Percentiles rank a stretch among this genome's conserved stretches.
These are phyloP conservation scores for Pseudogymnoascus sp. DNA, from an alignment of 2,329 filamentous ascomycete genomes.

Conservation along the genomic window DNA sequence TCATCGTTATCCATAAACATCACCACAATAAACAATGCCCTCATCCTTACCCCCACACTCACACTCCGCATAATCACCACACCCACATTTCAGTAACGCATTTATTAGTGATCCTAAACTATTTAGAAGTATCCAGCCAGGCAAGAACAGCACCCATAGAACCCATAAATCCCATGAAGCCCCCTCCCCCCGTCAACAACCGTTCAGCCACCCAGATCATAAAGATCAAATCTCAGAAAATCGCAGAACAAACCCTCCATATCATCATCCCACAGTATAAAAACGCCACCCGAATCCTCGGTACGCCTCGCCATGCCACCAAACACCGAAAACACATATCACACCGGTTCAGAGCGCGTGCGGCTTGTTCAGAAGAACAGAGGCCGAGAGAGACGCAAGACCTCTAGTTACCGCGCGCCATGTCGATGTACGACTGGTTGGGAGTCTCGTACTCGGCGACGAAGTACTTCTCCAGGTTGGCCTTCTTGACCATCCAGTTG, in stretches of 20 bases:
- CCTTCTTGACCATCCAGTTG: conserved; percentile 69
- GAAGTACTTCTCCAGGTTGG: conserved; percentile 62
- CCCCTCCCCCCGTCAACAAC: not conserved
- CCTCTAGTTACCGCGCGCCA: conserved; percentile 35
- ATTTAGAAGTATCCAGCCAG: not conserved
- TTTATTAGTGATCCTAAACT: not conserved
- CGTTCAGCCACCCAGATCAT: not conserved
- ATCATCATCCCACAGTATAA: not conserved
- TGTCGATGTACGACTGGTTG: conserved; percentile 61
- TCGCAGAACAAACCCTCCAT: not conserved
- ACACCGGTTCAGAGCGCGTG: not conserved
- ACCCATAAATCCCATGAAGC: not conserved
- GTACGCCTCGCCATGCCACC: not conserved
- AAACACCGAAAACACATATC: not conserved
- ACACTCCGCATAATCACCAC: too few relatives aligned
- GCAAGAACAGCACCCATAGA: not conserved
- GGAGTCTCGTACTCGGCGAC: conserved; percentile 66
- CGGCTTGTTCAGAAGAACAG: not conserved
- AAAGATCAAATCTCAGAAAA: not conserved
- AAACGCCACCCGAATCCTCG: not conserved
- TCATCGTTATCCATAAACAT: not conserved
- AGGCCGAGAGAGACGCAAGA: not conserved
- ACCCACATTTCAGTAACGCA: not conserved
- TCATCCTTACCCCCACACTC: too few relatives aligned
- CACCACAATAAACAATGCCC: not conserved